These are phyloP conservation scores for Hypomyces rosellus DNA, from an alignment of 2,329 filamentous ascomycete genomes.

Conservation along the genomic window DNA sequence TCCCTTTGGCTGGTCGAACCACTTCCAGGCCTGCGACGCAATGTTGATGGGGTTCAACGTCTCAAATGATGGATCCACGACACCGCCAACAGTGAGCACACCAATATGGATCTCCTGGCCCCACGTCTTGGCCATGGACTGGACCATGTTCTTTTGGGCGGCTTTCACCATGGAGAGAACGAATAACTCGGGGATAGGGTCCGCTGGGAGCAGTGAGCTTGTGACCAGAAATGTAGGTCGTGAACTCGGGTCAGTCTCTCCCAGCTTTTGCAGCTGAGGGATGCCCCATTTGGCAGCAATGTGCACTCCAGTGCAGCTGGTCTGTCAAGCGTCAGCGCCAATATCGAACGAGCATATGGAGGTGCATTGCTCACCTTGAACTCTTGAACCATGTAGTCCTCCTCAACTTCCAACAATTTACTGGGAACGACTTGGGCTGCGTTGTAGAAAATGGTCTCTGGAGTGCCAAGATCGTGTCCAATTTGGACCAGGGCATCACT, in stretches of 20 bases:
- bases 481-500: conserved; percentile 33
- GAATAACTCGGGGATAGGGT: conserved; percentile 41
- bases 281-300: conserved; percentile 40
- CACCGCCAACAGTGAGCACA: conserved; percentile 40
- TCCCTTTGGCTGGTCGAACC: conserved; percentile 13
- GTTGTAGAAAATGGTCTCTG: conserved; percentile 47
- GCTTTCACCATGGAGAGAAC: conserved; percentile 45
- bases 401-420: conserved; percentile 33
- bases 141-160: conserved; percentile 43
- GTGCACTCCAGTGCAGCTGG: conserved; percentile 43
- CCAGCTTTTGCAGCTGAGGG: conserved; percentile 32
- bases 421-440: conserved; percentile 41
- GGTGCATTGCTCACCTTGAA: conserved; percentile 33
- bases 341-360: neutral
- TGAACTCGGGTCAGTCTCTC: conserved; percentile 20
- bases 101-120: conserved; percentile 39
- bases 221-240: conserved; percentile 44
- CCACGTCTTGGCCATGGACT: conserved; percentile 36
- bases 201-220: conserved; percentile 39
- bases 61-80: conserved; percentile 10
- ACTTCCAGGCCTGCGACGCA: conserved; percentile 12
- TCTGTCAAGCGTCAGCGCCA: conserved; percentile 20
- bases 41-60: conserved; percentile 15
- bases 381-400: conserved; percentile 42
- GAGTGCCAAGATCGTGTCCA: conserved; percentile 32